phyloP scores from a whole-genome alignment of 2,329 filamentous ascomycete species.

The Gnomoniopsis sp. region DNA sequence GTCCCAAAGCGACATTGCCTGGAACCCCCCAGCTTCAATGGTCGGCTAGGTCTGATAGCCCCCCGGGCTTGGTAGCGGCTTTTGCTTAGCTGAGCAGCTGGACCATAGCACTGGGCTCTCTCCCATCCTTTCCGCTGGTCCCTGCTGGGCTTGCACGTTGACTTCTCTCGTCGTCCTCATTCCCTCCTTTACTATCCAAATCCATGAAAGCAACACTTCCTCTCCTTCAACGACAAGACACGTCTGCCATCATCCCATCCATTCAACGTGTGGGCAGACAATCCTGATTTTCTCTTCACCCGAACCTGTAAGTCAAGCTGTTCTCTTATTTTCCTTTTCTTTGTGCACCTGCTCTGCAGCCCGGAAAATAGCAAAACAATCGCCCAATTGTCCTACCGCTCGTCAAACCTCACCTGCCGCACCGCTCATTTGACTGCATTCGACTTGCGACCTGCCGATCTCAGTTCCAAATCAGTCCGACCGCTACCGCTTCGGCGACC shows the following conservation, averaged over 20 bases:
- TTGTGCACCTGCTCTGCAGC: constrained; percentile 12
- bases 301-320: constrained; percentile 22
- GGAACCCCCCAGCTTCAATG: too few relatives aligned
- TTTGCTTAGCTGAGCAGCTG: too few relatives aligned
- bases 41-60: too few relatives aligned
- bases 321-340: constrained; percentile 3
- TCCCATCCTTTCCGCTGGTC: not conserved
- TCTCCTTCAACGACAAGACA: constrained; percentile 14
- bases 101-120: not conserved
- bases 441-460: not conserved
- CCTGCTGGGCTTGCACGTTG: not conserved
- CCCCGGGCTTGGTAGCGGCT: too few relatives aligned
- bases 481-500: not conserved
- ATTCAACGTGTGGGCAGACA: not conserved
- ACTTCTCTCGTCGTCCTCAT: constrained; percentile 13
- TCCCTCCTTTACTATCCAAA: constrained; percentile 19
- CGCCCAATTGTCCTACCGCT: constrained; percentile 13
- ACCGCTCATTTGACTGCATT: not conserved
- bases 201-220: constrained; percentile 11
- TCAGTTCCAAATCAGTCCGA: constrained; percentile 3
- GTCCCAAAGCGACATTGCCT: too few relatives aligned
- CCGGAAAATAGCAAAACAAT: constrained; percentile 9
- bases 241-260: not conserved
- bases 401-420: constrained; percentile 16
- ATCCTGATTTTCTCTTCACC: constrained; percentile 3